A percentile compares a stretch with the other conserved stretches of the same genome.
phyloP scores from a whole-genome alignment of 2,329 filamentous ascomycete genomes.

The Colletotrichum sp. region DNA sequence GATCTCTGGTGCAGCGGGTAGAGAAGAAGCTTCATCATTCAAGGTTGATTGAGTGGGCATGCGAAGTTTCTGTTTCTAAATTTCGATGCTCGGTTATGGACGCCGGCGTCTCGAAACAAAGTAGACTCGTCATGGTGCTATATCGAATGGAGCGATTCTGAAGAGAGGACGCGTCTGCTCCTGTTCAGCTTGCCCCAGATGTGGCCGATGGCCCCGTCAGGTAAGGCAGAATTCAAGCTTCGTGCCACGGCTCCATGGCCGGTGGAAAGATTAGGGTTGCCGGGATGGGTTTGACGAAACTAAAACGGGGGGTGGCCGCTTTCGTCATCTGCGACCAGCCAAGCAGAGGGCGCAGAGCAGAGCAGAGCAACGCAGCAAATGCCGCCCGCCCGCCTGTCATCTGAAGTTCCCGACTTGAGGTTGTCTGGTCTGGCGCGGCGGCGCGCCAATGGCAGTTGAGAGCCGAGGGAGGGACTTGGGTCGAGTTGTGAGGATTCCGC shows the following conservation, averaged over 20 bases:
- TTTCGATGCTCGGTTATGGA: not conserved
- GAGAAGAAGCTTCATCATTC: not conserved
- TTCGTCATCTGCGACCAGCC: slow-evolving; percentile 3
- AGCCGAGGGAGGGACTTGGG: not conserved
- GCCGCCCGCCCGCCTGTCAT: slow-evolving; percentile 5
- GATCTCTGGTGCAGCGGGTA: not conserved
- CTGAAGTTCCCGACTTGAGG: not conserved
- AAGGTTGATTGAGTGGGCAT: not conserved
- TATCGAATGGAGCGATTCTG: not conserved
- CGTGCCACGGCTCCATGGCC: not conserved
- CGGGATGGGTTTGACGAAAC: not conserved
- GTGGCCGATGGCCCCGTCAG: slow-evolving; percentile 1
- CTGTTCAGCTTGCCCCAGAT: slow-evolving; percentile 13
- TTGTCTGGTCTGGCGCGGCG: not conserved
- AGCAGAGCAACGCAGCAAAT: not conserved
- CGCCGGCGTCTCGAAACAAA: slow-evolving; percentile 6
- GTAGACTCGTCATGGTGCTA: slow-evolving; percentile 8
- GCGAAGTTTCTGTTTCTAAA: not conserved
- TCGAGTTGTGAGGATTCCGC: not conserved
- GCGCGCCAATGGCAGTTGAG: not conserved
- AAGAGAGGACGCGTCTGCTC: slow-evolving; percentile 7
- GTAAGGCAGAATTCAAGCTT: slow-evolving; percentile 21
- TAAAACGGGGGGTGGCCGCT: not conserved
- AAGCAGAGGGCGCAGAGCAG: not conserved
- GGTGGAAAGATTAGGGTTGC: slow-evolving; percentile 9